Conservation (phyloP, 345 rosid genomes). For the Durio zibethinus region DNA sequence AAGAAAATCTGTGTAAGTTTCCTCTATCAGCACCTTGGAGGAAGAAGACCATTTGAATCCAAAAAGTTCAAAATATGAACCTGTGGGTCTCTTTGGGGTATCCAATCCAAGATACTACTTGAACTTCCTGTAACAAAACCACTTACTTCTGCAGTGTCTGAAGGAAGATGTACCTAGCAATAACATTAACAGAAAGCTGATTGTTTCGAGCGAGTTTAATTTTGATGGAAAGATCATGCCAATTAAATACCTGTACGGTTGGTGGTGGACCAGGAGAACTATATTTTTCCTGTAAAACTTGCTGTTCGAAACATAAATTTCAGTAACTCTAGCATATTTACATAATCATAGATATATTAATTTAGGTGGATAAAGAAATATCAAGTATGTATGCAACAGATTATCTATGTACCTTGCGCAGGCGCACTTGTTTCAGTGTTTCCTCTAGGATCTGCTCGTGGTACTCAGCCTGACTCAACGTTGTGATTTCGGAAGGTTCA, state of each 20-base stretch:
- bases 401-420: constrained; percentile 30
- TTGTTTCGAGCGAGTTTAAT: neutral
- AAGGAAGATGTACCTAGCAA: constrained; percentile 21
- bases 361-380: neutral
- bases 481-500: constrained; percentile 27
- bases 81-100: constrained; percentile 29
- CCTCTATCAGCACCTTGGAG: constrained; percentile 22
- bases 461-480: constrained; percentile 29
- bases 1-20: neutral
- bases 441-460: constrained; percentile 36
- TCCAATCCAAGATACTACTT: constrained; percentile 27
- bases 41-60: constrained; percentile 35
- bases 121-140: constrained; percentile 19
- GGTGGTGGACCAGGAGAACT: constrained; percentile 5
- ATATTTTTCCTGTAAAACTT: constrained; percentile 25
- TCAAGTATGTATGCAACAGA: neutral
- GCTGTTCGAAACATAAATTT: constrained; percentile 10
- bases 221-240: neutral
- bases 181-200: neutral
- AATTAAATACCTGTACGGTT: neutral
- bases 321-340: neutral
- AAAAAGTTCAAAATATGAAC: constrained; percentile 28
- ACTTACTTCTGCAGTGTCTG: constrained; percentile 13
- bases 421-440: constrained; percentile 24
- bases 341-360: neutral